phyloP scores from a whole-genome alignment of 2,329 filamentous ascomycete genomes.

The Pseudofabraea citricarpa region DNA sequence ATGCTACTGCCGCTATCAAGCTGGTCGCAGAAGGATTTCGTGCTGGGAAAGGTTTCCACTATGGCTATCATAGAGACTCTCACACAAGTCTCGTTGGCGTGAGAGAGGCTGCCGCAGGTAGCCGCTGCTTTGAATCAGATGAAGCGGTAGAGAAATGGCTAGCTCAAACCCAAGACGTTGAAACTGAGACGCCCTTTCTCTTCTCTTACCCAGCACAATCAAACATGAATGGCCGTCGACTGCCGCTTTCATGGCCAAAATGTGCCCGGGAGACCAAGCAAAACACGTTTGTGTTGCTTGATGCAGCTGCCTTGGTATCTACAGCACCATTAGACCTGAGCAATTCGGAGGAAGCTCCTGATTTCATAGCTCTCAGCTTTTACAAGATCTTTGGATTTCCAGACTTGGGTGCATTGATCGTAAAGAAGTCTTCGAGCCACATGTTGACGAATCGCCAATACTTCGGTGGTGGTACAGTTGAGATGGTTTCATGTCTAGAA shows the following conservation, averaged over 20 bases:
- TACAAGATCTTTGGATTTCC: conserved; percentile 99
- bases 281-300: conserved; percentile 62
- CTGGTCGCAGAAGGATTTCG: conserved; percentile 75
- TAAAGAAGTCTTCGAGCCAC: conserved; percentile 64
- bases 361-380: conserved; percentile 83
- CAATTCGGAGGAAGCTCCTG: conserved; percentile 57
- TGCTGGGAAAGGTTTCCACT: conserved; percentile 69
- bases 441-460: conserved; percentile 67
- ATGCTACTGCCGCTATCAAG: conserved; percentile 88
- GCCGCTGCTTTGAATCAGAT: conserved; percentile 60
- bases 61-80: conserved; percentile 74
- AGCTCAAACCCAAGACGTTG: conserved; percentile 29
- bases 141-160: conserved; percentile 63
- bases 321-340: conserved; percentile 72
- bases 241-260: conserved; percentile 66
- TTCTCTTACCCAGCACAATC: conserved; percentile 91
- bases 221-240: conserved; percentile 79
- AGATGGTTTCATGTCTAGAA: conserved; percentile 75
- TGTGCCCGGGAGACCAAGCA: conserved; percentile 34
- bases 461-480: conserved; percentile 92
- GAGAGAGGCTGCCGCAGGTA: conserved; percentile 61
- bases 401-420: conserved; percentile 79
- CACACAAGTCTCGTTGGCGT: conserved; percentile 84
- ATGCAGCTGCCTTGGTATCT: conserved; percentile 77
- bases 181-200: conserved; percentile 34